Evolutionary conservation across 192 early-diverging fungal genomes (phyloP).

Genomic region (Pecoramyces ruminantium): DNA sequence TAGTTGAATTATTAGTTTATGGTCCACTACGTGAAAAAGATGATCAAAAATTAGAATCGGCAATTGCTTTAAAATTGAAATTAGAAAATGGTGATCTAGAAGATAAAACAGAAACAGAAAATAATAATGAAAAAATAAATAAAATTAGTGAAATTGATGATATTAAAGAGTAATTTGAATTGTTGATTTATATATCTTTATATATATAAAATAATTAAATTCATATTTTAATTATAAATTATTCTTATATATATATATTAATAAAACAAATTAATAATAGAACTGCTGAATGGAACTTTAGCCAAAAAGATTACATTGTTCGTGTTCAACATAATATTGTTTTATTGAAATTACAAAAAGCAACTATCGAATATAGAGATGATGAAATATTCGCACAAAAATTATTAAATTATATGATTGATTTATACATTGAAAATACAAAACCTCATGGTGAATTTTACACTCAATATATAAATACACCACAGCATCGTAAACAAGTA

Average conservation of each 20-base stretch:
- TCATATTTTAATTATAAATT: background rate
- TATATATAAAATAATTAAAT: no score
- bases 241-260: background rate
- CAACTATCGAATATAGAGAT: background rate
- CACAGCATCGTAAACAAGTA: background rate
- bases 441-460: background rate
- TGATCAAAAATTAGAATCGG: slow-evolving; percentile 26
- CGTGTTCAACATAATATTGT: slow-evolving; percentile 26
- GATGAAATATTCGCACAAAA: background rate
- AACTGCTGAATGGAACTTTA: slow-evolving; percentile 20
- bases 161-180: background rate
- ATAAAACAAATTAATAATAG: background rate
- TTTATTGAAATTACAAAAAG: slow-evolving; percentile 15
- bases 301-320: slow-evolving; percentile 26
- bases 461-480: background rate
- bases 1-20: slow-evolving; percentile 15
- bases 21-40: slow-evolving; percentile 30
- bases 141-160: background rate
- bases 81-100: background rate
- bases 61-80: slow-evolving; percentile 15
- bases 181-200: no score
- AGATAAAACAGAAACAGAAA: background rate
- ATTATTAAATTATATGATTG: background rate
- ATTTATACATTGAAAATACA: background rate
- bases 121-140: background rate